Evolutionary conservation across 176 grass and related monocot species (phyloP), one percentile per base, ranked within the genome.

Genomic region (Saccharum spontaneum): DNA sequence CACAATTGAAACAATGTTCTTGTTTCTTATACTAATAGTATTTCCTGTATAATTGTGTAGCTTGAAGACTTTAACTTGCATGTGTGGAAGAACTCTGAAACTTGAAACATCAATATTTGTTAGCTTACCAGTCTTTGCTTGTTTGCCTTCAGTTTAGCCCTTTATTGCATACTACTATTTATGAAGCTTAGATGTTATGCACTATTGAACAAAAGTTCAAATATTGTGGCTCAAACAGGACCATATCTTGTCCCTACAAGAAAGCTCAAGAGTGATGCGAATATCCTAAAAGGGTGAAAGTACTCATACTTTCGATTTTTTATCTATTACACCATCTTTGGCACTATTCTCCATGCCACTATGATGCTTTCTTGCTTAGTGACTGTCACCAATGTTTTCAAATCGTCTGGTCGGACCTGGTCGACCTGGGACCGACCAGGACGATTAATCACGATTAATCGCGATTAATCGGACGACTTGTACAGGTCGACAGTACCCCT

Each of bases 1-100:
- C 43, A 49, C 46, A 78, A 28, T n/a, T 60, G 14, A 69, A 44
- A 63, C 48, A 15, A 64, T 71, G 13, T 78, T 40, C 60, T 65
- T 82, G 55, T 79, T 75, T 67, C 9, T 73, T 45, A 78, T 82
- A 23, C 8, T 24, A 63, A 6, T 69, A 50, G 45, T 16, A 34
- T 82, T n/a, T 1, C 7, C 50, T 49, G 36, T 38, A 62, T 43
- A 15, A 45, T 60, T 76, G 46, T 18, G 28, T 69, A 65, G 30
- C 22, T 34, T 77, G 17, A 37, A 50, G 22, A 66, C 26, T 83
- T 83, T 74, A 48, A 62, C 50, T 69, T 79, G 48, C 68, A 48
- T 73, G 12, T 65, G 22, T 44, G 7, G 8, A 57, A 74, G 49
- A 81, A 65, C 69, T 48, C 0, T 50, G 60, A 65, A 70, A 73